These are phyloP conservation scores for Metschnikowia reukaufii DNA, from an alignment of 805 yeast genomes.

Conservation along the genomic window DNA sequence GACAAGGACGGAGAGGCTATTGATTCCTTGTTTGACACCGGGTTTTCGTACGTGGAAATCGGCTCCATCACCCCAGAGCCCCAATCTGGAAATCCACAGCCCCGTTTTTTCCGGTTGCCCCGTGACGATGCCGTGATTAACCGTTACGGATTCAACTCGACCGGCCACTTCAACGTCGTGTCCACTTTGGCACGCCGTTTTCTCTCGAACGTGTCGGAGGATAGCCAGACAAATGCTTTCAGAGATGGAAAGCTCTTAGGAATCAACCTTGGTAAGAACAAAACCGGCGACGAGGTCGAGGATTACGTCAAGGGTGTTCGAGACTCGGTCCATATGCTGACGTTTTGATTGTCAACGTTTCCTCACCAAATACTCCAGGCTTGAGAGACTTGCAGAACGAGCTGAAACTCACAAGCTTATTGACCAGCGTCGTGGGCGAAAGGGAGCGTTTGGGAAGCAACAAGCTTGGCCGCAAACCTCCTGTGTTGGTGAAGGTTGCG, in stretches of 20 bases:
- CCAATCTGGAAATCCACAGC: slow-evolving; percentile 93
- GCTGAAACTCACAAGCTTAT: slow-evolving; percentile 63
- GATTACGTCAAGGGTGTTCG: slow-evolving; percentile 87
- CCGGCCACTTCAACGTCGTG: slow-evolving; percentile 76
- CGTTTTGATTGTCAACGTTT: slow-evolving; percentile 84
- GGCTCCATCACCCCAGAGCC: slow-evolving; percentile 93
- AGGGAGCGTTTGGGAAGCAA: slow-evolving; percentile 53
- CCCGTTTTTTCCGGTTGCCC: slow-evolving; percentile 84
- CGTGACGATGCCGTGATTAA: slow-evolving; percentile 89
- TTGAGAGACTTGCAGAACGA: slow-evolving; percentile 83
- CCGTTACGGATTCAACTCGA: slow-evolving; percentile 92
- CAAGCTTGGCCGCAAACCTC: slow-evolving; percentile 56
- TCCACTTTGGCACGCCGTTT: slow-evolving; percentile 68
- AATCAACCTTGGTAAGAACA: slow-evolving; percentile 89
- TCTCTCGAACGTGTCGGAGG: slow-evolving; percentile 6
- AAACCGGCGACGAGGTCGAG: slow-evolving; percentile 82
- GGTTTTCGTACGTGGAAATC: slow-evolving; percentile 88
- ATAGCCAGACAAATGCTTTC: slow-evolving; percentile 46
- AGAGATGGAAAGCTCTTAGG: slow-evolving; percentile 67
- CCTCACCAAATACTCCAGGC: slow-evolving; percentile 96
- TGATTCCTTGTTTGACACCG: slow-evolving; percentile 72
- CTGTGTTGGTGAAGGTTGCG: slow-evolving; percentile 86
- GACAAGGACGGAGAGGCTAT: slow-evolving; percentile 93
- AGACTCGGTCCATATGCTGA: slow-evolving; percentile 84
- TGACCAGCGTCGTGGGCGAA: slow-evolving; percentile 65